phyloP scores from a whole-genome alignment of 768 basidiomycete genomes.

The Chalciporus pseudorubinellus region DNA sequence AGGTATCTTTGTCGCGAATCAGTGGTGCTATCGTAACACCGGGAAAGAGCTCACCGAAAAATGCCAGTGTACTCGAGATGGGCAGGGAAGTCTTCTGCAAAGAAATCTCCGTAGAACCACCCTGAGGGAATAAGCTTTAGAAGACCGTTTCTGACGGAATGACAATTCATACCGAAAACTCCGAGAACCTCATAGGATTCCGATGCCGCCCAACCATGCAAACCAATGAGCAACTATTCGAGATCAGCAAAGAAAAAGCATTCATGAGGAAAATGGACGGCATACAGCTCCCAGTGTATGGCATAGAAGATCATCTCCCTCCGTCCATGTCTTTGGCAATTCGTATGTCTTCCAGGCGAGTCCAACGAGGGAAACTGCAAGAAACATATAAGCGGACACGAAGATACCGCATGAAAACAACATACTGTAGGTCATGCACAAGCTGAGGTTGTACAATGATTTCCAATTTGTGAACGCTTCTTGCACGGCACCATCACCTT shows the following conservation, averaged over 20 bases:
- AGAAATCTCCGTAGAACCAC: slow-evolving; percentile 99
- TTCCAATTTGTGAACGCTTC: slow-evolving; percentile 98
- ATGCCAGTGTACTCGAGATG: slow-evolving; percentile 95
- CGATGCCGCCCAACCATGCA: slow-evolving; percentile 89
- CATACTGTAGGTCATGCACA: slow-evolving; percentile 93
- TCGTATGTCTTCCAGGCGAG: slow-evolving; percentile 90
- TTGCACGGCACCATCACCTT: slow-evolving; percentile 72
- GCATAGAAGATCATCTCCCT: slow-evolving; percentile 81
- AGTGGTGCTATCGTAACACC: not conserved
- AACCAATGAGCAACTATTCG: slow-evolving; percentile 68
- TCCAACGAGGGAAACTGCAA: slow-evolving; percentile 75
- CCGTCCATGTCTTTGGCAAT: slow-evolving; percentile 79
- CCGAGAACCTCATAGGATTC: slow-evolving; percentile 94
- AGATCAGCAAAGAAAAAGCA: slow-evolving; percentile 6
- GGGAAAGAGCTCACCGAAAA: slow-evolving; percentile 61
- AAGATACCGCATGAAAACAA: slow-evolving; percentile 6
- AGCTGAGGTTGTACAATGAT: slow-evolving; percentile 82
- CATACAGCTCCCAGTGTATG: slow-evolving; percentile 87
- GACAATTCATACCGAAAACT: slow-evolving; percentile 65
- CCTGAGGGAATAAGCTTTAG: slow-evolving; percentile 43
- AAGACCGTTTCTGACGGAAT: not conserved
- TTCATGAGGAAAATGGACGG: slow-evolving; percentile 7
- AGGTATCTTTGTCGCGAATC: slow-evolving; percentile 57
- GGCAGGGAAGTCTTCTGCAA: slow-evolving; percentile 89
- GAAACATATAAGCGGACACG: not conserved